Conservation (phyloP, 352 stramenopile species). For the Globisporangium splendens region DNA sequence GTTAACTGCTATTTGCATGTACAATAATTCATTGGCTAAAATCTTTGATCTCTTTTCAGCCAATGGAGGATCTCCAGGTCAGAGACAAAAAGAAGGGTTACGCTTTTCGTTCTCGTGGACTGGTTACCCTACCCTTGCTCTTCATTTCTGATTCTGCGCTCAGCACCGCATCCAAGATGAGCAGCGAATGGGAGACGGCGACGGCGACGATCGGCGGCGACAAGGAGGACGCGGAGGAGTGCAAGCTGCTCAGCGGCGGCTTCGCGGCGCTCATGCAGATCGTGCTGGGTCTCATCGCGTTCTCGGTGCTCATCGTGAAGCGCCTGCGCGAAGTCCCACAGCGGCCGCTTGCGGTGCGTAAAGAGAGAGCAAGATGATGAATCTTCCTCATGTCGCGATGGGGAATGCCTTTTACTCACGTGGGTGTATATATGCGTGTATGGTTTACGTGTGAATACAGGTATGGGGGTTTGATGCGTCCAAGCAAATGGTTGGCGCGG, state of each 20-base stretch:
- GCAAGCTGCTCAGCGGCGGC: constrained; percentile 75
- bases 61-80: neutral
- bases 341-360: constrained; percentile 64
- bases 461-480: constrained; percentile 84
- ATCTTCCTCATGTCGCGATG: neutral
- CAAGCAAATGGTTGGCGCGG: constrained; percentile 84
- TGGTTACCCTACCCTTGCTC: neutral
- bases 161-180: neutral
- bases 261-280: constrained; percentile 80
- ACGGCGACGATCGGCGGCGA: neutral
- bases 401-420: constrained; percentile 1
- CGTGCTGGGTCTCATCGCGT: constrained; percentile 71
- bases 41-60: neutral
- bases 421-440: neutral
- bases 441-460: constrained; percentile 18
- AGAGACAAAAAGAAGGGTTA: neutral
- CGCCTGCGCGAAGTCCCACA: constrained; percentile 65
- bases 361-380: neutral
- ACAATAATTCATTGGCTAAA: too few species aligned
- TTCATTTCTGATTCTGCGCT: neutral
- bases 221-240: constrained; percentile 45
- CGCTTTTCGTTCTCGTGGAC: neutral
- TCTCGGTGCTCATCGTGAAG: constrained; percentile 82
- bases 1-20: too few species aligned
- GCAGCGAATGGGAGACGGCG: neutral